These are phyloP conservation scores for Coemansia guatemalensis DNA, from an alignment of 192 early-diverging fungal genomes.

Conservation along the genomic window DNA sequence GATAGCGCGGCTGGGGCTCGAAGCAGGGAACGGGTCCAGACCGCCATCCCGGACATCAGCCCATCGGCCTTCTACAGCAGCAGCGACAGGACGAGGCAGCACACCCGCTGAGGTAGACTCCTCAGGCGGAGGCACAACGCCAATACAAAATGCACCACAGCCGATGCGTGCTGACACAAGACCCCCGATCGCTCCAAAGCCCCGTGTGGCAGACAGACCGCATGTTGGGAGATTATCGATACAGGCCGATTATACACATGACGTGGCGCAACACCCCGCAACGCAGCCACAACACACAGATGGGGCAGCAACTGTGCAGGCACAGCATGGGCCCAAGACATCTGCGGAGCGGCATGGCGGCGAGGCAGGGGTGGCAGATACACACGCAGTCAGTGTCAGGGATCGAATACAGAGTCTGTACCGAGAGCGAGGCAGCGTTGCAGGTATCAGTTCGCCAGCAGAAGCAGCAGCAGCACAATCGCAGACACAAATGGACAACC, in stretches of 20 bases:
- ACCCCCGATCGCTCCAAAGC: constrained; percentile 24
- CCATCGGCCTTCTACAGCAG: constrained; percentile 1
- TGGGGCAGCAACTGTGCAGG: constrained; percentile 21
- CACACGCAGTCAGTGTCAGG: constrained; percentile 20
- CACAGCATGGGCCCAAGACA: constrained; percentile 8
- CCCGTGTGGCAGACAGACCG: not conserved
- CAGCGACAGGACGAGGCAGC: not conserved
- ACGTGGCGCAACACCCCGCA: not conserved
- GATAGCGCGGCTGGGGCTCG: constrained; percentile 47
- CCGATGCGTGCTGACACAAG: constrained; percentile 4
- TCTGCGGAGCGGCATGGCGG: not conserved
- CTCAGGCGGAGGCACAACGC: too few species aligned
- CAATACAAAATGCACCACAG: not conserved
- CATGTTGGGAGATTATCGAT: too few species aligned
- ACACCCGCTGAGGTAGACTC: not conserved
- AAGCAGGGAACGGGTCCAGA: constrained; percentile 14
- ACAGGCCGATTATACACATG: too few species aligned
- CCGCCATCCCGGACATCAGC: constrained; percentile 14
- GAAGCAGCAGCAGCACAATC: too few species aligned
- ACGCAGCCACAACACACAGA: constrained; percentile 5
- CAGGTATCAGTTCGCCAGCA: not conserved
- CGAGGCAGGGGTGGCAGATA: not conserved
- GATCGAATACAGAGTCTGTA: constrained; percentile 37
- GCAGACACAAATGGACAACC: not conserved
- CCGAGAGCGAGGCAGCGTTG: not conserved